Base-by-base conservation (phyloP, 345 rosid genomes). In the Fremontodendron californicum region DNA sequence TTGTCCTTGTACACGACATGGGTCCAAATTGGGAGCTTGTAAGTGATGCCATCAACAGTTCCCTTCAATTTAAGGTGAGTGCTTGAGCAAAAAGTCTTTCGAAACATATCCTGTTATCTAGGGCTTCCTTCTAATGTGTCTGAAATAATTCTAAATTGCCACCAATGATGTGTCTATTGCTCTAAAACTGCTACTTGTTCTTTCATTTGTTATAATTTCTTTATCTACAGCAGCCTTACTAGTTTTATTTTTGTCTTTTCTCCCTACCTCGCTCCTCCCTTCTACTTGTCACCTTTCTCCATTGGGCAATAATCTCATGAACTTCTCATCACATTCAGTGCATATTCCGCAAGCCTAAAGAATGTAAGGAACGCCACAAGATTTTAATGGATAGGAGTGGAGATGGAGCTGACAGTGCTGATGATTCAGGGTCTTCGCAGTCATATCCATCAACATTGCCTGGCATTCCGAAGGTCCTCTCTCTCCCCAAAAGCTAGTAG, bases 21-120 rank as follows among this genome's bases (percentile, higher is more conserved):
- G 98, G 99, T 80, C 99, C 98, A 60, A 91, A 91, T 73, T 96
- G 99, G 99, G 98, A 91, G 90, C 98, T 96, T 83, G 90, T 96
- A 48, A 92, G 98, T 80, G 99, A 96, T 86, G 97, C 97, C 60
- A 89, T 96, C 80, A 96, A 92, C 80, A 85, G 90, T 85, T 86
- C 92, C 67, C 88, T 92, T 82, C 97, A 96, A 75, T 89, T 94
- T 66, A 94, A 96, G 96, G 99, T 91, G 73, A 83, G 74, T 76
- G 65, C 52, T 40, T 79, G 37, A 31, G 71, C 72, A 65, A 75
- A 61, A 49, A 37, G 71, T 82, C 43, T 67, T 33, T 61, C 61
- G 0, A 1, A 64, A 7, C 46, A 63, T 79, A 27, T 62, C 51
- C 10, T 55, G 4, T 75, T 21, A 21, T 51, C 67, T 33, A 27